Evolutionary conservation across 805 yeast species (phyloP), one percentile per base, ranked within the genome.

Genomic region (Zygotorulaspora sp.): DNA sequence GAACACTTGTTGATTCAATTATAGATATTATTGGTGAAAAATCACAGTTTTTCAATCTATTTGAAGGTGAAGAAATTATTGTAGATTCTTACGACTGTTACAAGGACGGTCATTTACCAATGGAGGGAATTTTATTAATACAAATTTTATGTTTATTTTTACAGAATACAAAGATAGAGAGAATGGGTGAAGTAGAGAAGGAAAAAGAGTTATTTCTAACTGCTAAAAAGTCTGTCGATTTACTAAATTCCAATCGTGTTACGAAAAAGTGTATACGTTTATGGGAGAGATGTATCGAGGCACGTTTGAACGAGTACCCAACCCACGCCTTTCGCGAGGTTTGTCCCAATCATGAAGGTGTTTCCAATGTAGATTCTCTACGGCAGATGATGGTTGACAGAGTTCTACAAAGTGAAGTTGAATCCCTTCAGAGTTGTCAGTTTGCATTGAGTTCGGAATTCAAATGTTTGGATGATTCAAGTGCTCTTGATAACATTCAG

Each of bases 41-140:
- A 24, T 60, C 50, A 2, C 45, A 34, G 5, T 56, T 66, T 12
- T 62, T 62, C 12, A 71, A 66, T 12, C 65, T 65, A 11, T 35
- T 58, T 9, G 57, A 60, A 9, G 65, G 57, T 36, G 69, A 51
- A 37, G 57, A 68, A 7, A 54, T 76, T 16, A 61, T 77, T 0
- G 49, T 74, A 22, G 83, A 78, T 11, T 66, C 79, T 0, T 83
- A 77, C 60, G 92, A 83, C 49, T 70, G 80, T 38, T 82, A 71
- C 49, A 52, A 45, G 2, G 68, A 75, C 29, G 78, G 80, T 8
- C 84, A 77, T 23, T 66, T 80, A 1, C 54, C 72, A 13, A 70
- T 80, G n/a, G 90, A 84, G 55, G 58, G 75, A 26, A 61, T 70
- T 1, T 58, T 81, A 14, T 36, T 83, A 4, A 40, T 80, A 4